Percentiles rank a stretch among this genome's conserved stretches.
Conservation (phyloP, 257 asterid species). For the Solanum piurae region DNA sequence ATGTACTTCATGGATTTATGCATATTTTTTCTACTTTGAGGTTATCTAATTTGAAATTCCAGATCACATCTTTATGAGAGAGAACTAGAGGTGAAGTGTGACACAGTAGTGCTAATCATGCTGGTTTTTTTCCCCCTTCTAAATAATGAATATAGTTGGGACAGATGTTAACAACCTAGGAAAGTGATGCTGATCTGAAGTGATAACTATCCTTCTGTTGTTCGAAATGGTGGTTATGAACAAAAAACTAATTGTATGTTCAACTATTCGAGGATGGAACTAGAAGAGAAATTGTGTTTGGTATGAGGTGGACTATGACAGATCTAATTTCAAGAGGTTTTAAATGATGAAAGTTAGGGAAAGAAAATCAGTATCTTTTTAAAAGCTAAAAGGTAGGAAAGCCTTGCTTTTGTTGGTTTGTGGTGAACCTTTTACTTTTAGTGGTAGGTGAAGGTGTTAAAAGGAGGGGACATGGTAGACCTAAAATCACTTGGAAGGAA, state of each 20-base stretch:
- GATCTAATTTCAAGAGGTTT: background rate
- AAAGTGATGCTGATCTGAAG: background rate
- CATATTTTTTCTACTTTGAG: background rate
- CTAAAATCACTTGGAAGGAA: background rate
- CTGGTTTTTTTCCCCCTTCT: background rate
- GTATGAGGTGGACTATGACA: background rate
- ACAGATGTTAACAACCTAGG: background rate
- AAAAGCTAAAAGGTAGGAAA: background rate
- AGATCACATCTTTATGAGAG: background rate
- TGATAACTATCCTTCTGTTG: background rate
- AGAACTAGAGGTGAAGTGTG: background rate
- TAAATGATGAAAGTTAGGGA: background rate
- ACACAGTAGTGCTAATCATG: background rate
- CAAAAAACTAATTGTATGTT: background rate
- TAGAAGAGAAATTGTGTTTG: background rate
- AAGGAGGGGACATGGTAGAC: background rate
- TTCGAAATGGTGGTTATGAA: background rate
- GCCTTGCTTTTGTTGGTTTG: background rate
- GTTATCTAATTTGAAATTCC: background rate
- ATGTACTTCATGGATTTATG: background rate
- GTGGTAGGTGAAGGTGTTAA: background rate
- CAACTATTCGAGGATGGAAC: background rate
- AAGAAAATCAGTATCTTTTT: background rate
- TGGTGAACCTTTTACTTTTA: background rate
- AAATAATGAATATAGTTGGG: background rate